A percentile compares a stretch with the other conserved stretches of the same genome.
These are phyloP conservation scores for Verruconis gallopava DNA, from an alignment of 2,329 filamentous ascomycete species.

Conservation along the genomic window DNA sequence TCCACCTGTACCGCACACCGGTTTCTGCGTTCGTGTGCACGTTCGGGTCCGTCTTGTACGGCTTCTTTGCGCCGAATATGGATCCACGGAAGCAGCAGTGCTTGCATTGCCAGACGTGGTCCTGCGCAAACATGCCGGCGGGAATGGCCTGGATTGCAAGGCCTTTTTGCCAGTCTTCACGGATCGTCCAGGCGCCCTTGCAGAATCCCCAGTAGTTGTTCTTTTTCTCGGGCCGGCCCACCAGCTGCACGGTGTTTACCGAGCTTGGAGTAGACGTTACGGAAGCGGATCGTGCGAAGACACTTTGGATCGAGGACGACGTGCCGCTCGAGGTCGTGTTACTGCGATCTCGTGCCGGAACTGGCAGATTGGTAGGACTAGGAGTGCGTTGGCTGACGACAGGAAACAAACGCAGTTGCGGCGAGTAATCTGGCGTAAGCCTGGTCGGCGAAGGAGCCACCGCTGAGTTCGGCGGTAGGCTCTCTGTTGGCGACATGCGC, in stretches of 20 bases:
- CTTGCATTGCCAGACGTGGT: constrained; percentile 23
- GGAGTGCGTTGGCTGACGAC: neutral
- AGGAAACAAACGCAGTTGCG: neutral
- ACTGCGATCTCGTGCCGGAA: neutral
- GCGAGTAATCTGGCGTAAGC: constrained; percentile 1
- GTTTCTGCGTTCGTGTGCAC: constrained; percentile 12
- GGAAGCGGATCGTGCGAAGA: neutral
- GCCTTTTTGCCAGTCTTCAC: constrained; percentile 23
- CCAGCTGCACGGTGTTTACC: no score
- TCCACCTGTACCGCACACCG: constrained; percentile 23
- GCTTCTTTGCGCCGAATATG: constrained; percentile 15
- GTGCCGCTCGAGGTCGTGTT: neutral
- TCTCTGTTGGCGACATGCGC: no score
- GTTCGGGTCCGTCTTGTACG: constrained; percentile 19
- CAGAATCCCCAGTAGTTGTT: constrained; percentile 30
- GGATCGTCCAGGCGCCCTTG: constrained; percentile 25
- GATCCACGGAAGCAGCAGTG: constrained; percentile 23
- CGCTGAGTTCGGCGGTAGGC: no score
- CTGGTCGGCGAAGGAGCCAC: neutral
- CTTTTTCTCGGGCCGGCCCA: constrained; percentile 24
- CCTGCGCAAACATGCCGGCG: constrained; percentile 22
- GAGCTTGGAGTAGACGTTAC: neutral
- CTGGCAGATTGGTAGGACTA: neutral
- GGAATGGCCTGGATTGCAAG: constrained; percentile 20
- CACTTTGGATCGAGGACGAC: neutral